phyloP scores from a whole-genome alignment of 148 eudicot species.

The Pouteria glomerata region DNA sequence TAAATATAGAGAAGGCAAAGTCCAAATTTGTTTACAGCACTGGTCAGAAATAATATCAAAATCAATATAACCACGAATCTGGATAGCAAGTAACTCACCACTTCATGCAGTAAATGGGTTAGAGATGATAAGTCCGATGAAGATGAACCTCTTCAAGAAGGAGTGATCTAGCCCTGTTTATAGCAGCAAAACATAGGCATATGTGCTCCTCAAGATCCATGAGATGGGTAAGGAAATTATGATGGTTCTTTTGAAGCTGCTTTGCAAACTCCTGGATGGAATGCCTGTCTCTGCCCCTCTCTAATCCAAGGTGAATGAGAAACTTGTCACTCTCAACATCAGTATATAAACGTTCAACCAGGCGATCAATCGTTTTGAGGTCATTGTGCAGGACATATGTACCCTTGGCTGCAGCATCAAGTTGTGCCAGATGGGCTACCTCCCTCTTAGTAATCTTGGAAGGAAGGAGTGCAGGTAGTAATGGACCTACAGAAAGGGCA shows the following conservation, averaged over 20 bases:
- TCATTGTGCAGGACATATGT: slow-evolving; percentile 59
- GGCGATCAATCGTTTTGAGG: slow-evolving; percentile 65
- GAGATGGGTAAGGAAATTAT: slow-evolving; percentile 47
- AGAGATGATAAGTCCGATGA: slow-evolving; percentile 19
- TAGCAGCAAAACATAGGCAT: slow-evolving; percentile 65
- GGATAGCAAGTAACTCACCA: slow-evolving; percentile 8
- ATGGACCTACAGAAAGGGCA: slow-evolving; percentile 46
- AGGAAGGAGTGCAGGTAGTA: slow-evolving; percentile 41
- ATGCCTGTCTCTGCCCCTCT: slow-evolving; percentile 64
- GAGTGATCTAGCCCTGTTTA: slow-evolving; percentile 60
- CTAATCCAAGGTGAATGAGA: slow-evolving; percentile 57
- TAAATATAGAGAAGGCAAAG: too few relatives aligned
- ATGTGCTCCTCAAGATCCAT: slow-evolving; percentile 68
- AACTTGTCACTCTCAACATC: slow-evolving; percentile 60
- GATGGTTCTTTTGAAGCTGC: slow-evolving; percentile 51
- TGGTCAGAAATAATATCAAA: too few relatives aligned
- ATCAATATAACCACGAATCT: too few relatives aligned
- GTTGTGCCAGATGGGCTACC: slow-evolving; percentile 41
- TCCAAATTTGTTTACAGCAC: too few relatives aligned
- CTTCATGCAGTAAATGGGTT: not conserved
- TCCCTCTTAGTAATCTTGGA: slow-evolving; percentile 44
- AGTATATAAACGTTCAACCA: slow-evolving; percentile 46
- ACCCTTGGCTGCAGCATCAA: slow-evolving; percentile 66
- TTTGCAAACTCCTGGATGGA: slow-evolving; percentile 55
- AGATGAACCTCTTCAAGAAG: slow-evolving; percentile 54